Evolutionary conservation across 1,284 basidiomycete genomes (phyloP), one percentile per base, ranked within the genome.

Genomic region (Moniliophthora roreri): DNA sequence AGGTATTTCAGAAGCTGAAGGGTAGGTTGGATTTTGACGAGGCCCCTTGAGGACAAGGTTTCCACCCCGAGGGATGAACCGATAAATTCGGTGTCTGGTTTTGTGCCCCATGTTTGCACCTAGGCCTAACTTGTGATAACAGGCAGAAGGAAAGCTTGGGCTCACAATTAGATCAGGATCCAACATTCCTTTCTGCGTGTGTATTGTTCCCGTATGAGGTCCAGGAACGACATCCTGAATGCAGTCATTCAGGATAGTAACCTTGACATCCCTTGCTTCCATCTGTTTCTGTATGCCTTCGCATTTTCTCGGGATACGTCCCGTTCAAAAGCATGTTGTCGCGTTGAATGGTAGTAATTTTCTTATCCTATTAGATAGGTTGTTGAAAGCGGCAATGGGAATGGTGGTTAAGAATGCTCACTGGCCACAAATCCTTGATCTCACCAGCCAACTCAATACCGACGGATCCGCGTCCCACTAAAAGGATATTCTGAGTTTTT

Each of bases 281-380:
- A 83, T 61, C 32, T 74, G 72, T 2, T 68, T 65, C 42, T 72
- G 75, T 1, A 82, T 62, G 18, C 68, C 69, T n/a, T 71, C 87
- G 78, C 66, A 79, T 80, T 55, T 77, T 78, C 18, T 73, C 66
- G 0, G 85, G 78, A 60, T 89, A 90, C 0, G 74, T 64, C 0
- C 67, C 60, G 61, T 86, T 89, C 47, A 89, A 69, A 7, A 87
- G 77, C 18, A 70, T 64, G 0, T 61, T 56, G 23, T 74, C 71
- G 28, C 76, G 73, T n/a, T 90, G 87, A 1, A 87, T 77, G 45
- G 90, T 76, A 3, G 85, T 88, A n/a, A 89, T 76, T 53, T 77
- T 75, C 66, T 81, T 87, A 16, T 72, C 63, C 79, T 87, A 32
- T 38, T 35, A 11, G 8, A 53, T 28, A 10, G 10, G 48, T 57